Percentiles rank a stretch among this genome's conserved stretches.
Evolutionary conservation across 1,284 basidiomycete species (phyloP).

Genomic region (Boletus semigastroideus): DNA sequence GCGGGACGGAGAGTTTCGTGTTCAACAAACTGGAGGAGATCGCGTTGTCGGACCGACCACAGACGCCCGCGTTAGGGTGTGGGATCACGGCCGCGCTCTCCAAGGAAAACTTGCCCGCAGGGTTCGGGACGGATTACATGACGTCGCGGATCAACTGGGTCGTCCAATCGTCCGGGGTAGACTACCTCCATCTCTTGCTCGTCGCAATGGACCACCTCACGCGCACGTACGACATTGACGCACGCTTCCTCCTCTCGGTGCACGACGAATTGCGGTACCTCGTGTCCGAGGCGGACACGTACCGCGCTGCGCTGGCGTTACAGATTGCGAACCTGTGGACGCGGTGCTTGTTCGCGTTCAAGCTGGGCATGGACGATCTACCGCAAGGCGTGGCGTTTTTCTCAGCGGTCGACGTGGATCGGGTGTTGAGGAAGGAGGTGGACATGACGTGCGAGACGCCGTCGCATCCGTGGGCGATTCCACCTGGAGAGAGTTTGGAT

Average conservation of each 20-base stretch:
- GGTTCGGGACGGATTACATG: slow-evolving; percentile 86
- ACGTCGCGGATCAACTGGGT: slow-evolving; percentile 99
- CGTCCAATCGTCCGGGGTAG: slow-evolving; percentile 97
- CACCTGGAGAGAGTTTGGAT: slow-evolving; percentile 83
- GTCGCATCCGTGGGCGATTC: slow-evolving; percentile 81
- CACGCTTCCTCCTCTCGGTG: slow-evolving; percentile 94
- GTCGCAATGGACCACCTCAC: slow-evolving; percentile 93
- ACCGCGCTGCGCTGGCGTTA: slow-evolving; percentile 86
- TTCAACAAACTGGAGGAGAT: slow-evolving; percentile 99
- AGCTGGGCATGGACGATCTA: slow-evolving; percentile 92
- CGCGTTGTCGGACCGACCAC: slow-evolving; percentile 82
- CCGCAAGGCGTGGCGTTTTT: slow-evolving; percentile 97
- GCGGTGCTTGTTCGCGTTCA: slow-evolving; percentile 87
- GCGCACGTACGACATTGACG: slow-evolving; percentile 79
- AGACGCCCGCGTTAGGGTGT: slow-evolving; percentile 92
- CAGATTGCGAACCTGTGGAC: slow-evolving; percentile 99
- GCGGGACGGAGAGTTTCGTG: slow-evolving; percentile 95
- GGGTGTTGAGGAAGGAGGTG: slow-evolving; percentile 92
- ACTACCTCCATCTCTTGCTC: slow-evolving; percentile 96
- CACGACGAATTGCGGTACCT: slow-evolving; percentile 98
- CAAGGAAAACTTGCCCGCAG: slow-evolving; percentile 81
- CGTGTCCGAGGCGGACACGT: slow-evolving; percentile 84
- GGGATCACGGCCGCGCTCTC: slow-evolving; percentile 92
- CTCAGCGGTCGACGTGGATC: slow-evolving; percentile 94
- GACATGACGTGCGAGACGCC: slow-evolving; percentile 96